These are phyloP conservation scores for Torulaspora globosa DNA, from an alignment of 1,139 yeast genomes.

Conservation along the genomic window DNA sequence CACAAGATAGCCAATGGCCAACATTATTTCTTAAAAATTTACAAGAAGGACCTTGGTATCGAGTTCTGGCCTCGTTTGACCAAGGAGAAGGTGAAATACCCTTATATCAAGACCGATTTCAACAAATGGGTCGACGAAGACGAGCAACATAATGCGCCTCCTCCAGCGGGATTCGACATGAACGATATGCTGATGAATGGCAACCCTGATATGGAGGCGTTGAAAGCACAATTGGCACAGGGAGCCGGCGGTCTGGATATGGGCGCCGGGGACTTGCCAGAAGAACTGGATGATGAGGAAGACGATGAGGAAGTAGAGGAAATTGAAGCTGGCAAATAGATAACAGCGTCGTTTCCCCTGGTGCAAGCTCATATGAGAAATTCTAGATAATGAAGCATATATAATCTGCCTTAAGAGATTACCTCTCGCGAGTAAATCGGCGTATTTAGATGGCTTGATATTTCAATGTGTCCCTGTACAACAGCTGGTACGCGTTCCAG, in stretches of 20 bases:
- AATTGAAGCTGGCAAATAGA: slow-evolving; percentile 1
- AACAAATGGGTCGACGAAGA: slow-evolving; percentile 98
- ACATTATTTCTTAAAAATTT: slow-evolving; percentile 54
- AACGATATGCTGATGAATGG: slow-evolving; percentile 16
- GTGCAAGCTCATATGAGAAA: not conserved
- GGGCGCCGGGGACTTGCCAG: slow-evolving; percentile 39
- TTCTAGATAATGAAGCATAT: slow-evolving; percentile 4
- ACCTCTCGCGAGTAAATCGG: not conserved
- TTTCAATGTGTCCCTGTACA: slow-evolving; percentile 41
- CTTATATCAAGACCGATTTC: slow-evolving; percentile 86
- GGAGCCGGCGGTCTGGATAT: slow-evolving; percentile 34
- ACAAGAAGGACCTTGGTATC: slow-evolving; percentile 60
- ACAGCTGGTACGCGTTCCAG: slow-evolving; percentile 66
- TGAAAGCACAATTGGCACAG: slow-evolving; percentile 18
- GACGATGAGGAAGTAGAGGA: slow-evolving; percentile 24
- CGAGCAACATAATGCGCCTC: slow-evolving; percentile 56
- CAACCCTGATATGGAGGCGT: slow-evolving; percentile 16
- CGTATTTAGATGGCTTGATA: slow-evolving; percentile 36
- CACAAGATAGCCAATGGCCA: slow-evolving; percentile 69
- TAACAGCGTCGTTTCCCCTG: not conserved
- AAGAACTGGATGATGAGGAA: slow-evolving; percentile 38
- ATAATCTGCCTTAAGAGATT: slow-evolving; percentile 4
- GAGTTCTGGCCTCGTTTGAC: slow-evolving; percentile 94
- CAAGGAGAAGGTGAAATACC: slow-evolving; percentile 65
- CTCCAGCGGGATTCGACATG: slow-evolving; percentile 12